Conservation (phyloP, 176 grass and related monocot species). For the Oryza longistaminata region DNA sequence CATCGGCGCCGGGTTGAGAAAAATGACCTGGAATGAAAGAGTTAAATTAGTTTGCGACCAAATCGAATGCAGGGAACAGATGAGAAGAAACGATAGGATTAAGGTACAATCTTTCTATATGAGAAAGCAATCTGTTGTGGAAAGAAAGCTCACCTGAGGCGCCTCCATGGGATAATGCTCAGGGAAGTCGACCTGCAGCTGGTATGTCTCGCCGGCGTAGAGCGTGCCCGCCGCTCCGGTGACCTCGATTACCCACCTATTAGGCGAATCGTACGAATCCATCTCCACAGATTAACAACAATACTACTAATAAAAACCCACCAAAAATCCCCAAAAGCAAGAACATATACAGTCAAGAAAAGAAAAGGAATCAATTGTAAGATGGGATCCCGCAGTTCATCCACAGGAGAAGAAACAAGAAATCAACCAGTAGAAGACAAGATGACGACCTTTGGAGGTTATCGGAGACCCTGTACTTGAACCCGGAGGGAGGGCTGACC, state of each 20-base stretch:
- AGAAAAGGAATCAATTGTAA: background rate
- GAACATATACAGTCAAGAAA: background rate
- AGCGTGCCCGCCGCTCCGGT: constrained; percentile 76
- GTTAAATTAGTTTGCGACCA: background rate
- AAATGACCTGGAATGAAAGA: constrained; percentile 70
- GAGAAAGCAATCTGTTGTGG: background rate
- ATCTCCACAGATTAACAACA: background rate
- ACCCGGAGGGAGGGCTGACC: constrained; percentile 66
- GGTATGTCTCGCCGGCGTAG: constrained; percentile 75
- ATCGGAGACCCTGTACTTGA: constrained; percentile 83
- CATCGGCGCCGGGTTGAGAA: constrained; percentile 79
- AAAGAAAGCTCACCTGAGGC: constrained; percentile 60
- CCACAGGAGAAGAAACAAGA: background rate
- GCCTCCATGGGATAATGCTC: constrained; percentile 99
- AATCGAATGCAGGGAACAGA: background rate
- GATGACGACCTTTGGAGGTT: constrained; percentile 69
- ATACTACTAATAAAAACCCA: background rate
- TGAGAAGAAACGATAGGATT: background rate
- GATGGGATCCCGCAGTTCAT: background rate
- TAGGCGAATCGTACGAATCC: background rate
- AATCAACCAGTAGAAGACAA: background rate
- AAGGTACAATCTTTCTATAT: background rate
- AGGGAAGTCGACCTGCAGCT: constrained; percentile 89
- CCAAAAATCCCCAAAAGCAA: constrained; percentile 12
- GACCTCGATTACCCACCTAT: constrained; percentile 86